Evolutionary conservation across 306 rosid species (phyloP).

Genomic region (Myrica gale): DNA sequence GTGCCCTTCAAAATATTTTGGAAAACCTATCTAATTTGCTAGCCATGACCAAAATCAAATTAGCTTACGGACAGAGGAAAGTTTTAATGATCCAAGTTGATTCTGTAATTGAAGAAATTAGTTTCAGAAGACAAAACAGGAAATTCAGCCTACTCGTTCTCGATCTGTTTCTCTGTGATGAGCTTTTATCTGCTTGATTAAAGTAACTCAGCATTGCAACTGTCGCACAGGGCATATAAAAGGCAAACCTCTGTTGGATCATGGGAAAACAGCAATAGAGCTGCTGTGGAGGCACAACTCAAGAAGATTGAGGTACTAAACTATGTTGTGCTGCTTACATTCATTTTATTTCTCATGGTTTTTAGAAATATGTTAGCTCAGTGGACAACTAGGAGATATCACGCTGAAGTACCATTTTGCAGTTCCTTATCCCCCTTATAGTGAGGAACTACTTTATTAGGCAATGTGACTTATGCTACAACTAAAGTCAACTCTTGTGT

Average conservation of each 20-base stretch:
- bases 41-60: not conserved
- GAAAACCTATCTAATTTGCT: not conserved
- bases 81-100: not conserved
- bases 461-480: not conserved
- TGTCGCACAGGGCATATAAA: constrained; percentile 58
- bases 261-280: constrained; percentile 67
- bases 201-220: not conserved
- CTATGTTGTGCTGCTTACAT: not conserved
- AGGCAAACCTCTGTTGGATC: constrained; percentile 51
- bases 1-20: not conserved
- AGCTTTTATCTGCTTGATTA: constrained; percentile 1
- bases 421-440: not conserved
- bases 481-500: not conserved
- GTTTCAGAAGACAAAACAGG: not conserved
- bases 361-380: not conserved
- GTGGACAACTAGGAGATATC: not conserved
- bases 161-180: not conserved
- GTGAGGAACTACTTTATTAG: not conserved
- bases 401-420: not conserved
- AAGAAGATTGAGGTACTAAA: constrained; percentile 62
- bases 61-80: not conserved
- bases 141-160: not conserved
- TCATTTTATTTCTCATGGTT: not conserved
- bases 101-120: not conserved
- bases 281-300: constrained; percentile 58